A percentile compares a stretch with the other conserved stretches of the same genome.
Evolutionary conservation across 139 green algal genomes (phyloP).

Genomic region (Chlorella sp.): DNA sequence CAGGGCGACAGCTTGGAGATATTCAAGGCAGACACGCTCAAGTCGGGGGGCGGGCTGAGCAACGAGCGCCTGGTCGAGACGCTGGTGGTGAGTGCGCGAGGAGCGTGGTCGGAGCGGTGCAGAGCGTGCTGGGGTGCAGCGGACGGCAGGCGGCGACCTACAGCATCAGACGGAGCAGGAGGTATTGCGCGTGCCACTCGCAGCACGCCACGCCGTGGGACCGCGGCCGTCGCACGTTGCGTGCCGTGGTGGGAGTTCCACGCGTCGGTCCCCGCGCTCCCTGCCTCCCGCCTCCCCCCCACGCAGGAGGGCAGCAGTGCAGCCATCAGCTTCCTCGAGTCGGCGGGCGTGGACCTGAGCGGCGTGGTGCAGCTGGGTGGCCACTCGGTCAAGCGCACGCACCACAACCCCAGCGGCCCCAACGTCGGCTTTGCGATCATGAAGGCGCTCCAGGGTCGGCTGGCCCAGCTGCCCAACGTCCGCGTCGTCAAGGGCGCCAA

Average conservation of each 20-base stretch:
- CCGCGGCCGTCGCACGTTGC: neutral
- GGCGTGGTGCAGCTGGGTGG: conserved; percentile 59
- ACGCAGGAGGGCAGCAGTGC: conserved; percentile 41
- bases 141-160: no score
- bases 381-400: conserved; percentile 40
- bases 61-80: conserved; percentile 52
- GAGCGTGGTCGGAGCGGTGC: no score
- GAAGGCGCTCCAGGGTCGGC: conserved; percentile 30
- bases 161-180: no score
- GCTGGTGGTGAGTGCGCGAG: conserved; percentile 62
- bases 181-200: no score
- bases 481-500: conserved; percentile 11
- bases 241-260: neutral
- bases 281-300: neutral
- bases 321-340: conserved; percentile 50
- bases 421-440: conserved; percentile 67
- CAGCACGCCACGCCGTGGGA: no score
- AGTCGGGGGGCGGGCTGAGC: conserved; percentile 58
- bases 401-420: conserved; percentile 38
- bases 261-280: no score
- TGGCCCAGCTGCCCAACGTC: conserved; percentile 20
- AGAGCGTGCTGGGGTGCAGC: no score
- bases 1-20: conserved; percentile 32
- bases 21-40: conserved; percentile 56
- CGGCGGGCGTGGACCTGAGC: conserved; percentile 44